Evolutionary conservation across 2,329 filamentous ascomycete genomes (phyloP), one percentile per base, ranked within the genome.

Genomic region (Akanthomyces lecanii): DNA sequence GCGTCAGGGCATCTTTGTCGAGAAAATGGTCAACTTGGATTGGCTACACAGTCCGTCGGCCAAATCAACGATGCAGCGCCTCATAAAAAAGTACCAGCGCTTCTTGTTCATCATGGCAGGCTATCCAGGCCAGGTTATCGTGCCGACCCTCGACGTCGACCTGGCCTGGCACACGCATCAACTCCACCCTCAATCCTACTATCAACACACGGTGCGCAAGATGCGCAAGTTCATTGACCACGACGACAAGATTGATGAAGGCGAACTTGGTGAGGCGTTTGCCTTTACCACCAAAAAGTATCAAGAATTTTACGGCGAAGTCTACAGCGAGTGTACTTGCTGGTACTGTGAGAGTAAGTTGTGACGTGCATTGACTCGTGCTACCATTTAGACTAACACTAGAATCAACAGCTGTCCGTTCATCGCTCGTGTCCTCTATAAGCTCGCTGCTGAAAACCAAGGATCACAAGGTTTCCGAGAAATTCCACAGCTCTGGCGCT

Each of bases 151-250:
- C 0, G 90, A 92, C 66, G 81, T 92, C 5, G 89, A 92, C 70
- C 77, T 92, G 0, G 89, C 84, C 0, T 92, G 89, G 89, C 91
- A 96, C 71, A 94, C 90, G 0, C 90, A 94, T 69, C 89, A 94
- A 71, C 83, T 94, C 3, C 83, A 78, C 10, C 88, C 90, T 0
- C 69, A 71, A 2, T 70, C 77, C 4, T 95, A 95, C 75, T 88
- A 85, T 68, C 64, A 71, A 3, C 88, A 83, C 71, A 88, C 84
- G 1, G 71, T 81, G 1, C 61, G 57, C 0, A 72, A 73, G 25
- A 81, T 80, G 0, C 65, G 64, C 1, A 84, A 81, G 55, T 91
- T 92, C 70, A 83, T 94, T 67, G 87, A 93, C 70, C 91, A 96
- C 70, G 89, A 95, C 72, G 92, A 96, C 78, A 94, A 94, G 75